phyloP scores from a whole-genome alignment of 2,329 filamentous ascomycete genomes.

The Epichloe brachyelytri region DNA sequence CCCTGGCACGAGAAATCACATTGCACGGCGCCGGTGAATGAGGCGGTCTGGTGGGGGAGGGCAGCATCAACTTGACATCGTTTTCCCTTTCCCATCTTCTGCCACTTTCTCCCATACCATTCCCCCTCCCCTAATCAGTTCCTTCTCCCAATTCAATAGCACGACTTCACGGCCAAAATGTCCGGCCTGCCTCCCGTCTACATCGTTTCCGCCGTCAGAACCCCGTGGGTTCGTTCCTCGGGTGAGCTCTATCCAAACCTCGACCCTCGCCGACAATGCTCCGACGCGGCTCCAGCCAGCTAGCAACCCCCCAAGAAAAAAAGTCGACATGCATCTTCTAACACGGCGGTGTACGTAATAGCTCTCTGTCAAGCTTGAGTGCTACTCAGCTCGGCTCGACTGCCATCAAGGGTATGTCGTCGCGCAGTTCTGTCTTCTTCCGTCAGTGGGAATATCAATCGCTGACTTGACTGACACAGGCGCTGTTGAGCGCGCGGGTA shows the following conservation, averaged over 20 bases:
- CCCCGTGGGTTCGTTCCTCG: slow-evolving; percentile 86
- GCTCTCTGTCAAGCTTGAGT: slow-evolving; percentile 75
- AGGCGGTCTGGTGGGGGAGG: too few species aligned
- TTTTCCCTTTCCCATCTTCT: not conserved
- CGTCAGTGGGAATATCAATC: not conserved
- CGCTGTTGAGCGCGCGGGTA: slow-evolving; percentile 74
- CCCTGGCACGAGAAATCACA: too few species aligned
- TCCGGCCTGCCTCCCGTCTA: slow-evolving; percentile 77
- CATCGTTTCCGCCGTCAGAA: slow-evolving; percentile 85
- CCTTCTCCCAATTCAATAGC: not conserved
- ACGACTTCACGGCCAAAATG: slow-evolving; percentile 35
- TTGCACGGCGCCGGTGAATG: too few species aligned
- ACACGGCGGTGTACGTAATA: slow-evolving; percentile 33
- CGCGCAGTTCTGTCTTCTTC: not conserved
- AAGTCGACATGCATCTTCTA: not conserved
- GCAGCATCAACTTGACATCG: not conserved
- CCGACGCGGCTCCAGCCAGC: not conserved
- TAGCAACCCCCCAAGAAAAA: not conserved
- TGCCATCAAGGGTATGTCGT: slow-evolving; percentile 71
- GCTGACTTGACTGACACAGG: slow-evolving; percentile 24
- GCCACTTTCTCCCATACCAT: slow-evolving; percentile 1
- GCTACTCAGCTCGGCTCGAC: slow-evolving; percentile 79
- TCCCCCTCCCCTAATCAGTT: slow-evolving; percentile 1
- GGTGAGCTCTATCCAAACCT: slow-evolving; percentile 39
- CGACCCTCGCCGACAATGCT: slow-evolving; percentile 2